A percentile compares a stretch with the other conserved stretches of the same genome.
Conservation (phyloP, 1,284 basidiomycete genomes). For the Xerocomus nothofagi region DNA sequence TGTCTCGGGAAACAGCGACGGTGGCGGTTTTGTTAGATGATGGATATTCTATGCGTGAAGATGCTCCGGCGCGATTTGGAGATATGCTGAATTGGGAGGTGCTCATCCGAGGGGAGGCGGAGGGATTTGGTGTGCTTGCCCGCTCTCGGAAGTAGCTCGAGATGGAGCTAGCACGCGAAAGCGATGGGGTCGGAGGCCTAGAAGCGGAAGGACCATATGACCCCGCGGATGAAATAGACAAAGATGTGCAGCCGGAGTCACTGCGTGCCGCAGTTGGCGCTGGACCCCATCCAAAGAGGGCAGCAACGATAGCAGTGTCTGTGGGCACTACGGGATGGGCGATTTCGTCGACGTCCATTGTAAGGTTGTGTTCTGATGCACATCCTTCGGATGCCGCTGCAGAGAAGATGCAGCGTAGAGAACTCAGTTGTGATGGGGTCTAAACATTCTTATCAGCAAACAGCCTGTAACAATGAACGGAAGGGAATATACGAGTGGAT, state of each 20-base stretch:
- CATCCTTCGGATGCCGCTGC: slow-evolving; percentile 14
- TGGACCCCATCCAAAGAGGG: slow-evolving; percentile 72
- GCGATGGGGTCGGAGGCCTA: slow-evolving; percentile 40
- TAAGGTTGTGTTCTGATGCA: slow-evolving; percentile 6
- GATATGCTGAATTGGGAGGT: slow-evolving; percentile 21
- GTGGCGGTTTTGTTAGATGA: background rate
- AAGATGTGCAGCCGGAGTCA: slow-evolving; percentile 39
- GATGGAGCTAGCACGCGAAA: slow-evolving; percentile 50
- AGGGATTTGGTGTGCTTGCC: slow-evolving; percentile 14
- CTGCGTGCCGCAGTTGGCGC: slow-evolving; percentile 40
- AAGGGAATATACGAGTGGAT: slow-evolving; percentile 59
- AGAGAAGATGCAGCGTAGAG: slow-evolving; percentile 43
- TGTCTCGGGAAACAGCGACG: slow-evolving; percentile 34
- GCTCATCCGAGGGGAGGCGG: slow-evolving; percentile 19
- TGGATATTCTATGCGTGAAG: slow-evolving; percentile 6
- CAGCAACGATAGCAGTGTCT: slow-evolving; percentile 54
- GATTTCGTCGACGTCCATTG: slow-evolving; percentile 13
- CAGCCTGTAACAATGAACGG: background rate
- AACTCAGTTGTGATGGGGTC: slow-evolving; percentile 47
- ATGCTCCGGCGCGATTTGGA: slow-evolving; percentile 23
- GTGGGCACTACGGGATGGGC: slow-evolving; percentile 33
- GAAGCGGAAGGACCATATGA: slow-evolving; percentile 40
- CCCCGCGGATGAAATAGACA: slow-evolving; percentile 36
- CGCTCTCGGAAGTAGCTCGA: slow-evolving; percentile 24
- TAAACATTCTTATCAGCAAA: slow-evolving; percentile 24